phyloP scores from a whole-genome alignment of 352 stramenopile genomes.

The Phytopythium chamaehyphon region DNA sequence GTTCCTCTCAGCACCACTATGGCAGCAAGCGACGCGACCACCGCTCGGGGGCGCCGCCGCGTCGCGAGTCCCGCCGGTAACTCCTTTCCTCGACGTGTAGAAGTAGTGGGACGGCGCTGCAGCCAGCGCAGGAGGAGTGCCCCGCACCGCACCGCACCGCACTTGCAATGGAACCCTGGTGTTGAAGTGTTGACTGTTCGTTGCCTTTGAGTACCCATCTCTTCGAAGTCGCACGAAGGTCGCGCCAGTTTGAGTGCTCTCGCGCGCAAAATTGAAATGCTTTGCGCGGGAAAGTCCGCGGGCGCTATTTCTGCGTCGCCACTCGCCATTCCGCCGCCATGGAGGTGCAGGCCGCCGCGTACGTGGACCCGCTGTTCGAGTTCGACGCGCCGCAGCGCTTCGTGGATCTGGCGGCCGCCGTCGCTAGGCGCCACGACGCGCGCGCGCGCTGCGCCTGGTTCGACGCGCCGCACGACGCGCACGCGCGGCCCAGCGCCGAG shows the following conservation, averaged over 20 bases:
- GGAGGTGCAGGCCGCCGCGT: slow-evolving; percentile 1
- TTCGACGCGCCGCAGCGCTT: slow-evolving; percentile 67
- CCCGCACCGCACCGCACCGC: no score
- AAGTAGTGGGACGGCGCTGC: no score
- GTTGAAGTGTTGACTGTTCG: no score
- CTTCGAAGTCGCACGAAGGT: slow-evolving; percentile 4
- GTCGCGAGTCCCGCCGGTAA: no score
- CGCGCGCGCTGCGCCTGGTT: slow-evolving; percentile 63
- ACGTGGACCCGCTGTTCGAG: slow-evolving; percentile 64
- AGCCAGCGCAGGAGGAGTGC: no score
- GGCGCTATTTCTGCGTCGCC: background rate
- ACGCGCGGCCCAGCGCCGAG: slow-evolving; percentile 60
- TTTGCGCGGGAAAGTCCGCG: background rate
- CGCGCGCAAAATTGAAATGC: no score
- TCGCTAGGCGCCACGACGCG: slow-evolving; percentile 2
- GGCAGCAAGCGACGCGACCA: background rate
- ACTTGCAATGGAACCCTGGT: no score
- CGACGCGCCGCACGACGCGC: slow-evolving; percentile 40
- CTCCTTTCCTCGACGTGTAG: no score
- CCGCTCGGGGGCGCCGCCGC: slow-evolving; percentile 1
- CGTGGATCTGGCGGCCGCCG: slow-evolving; percentile 40
- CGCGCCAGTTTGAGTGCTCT: slow-evolving; percentile 1
- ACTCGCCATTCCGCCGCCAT: background rate
- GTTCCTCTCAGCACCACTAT: background rate
- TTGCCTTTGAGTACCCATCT: no score